Evolutionary conservation across 192 early-diverging fungal species (phyloP), one percentile per base, ranked within the genome.

Genomic region (Coemansia sp.): DNA sequence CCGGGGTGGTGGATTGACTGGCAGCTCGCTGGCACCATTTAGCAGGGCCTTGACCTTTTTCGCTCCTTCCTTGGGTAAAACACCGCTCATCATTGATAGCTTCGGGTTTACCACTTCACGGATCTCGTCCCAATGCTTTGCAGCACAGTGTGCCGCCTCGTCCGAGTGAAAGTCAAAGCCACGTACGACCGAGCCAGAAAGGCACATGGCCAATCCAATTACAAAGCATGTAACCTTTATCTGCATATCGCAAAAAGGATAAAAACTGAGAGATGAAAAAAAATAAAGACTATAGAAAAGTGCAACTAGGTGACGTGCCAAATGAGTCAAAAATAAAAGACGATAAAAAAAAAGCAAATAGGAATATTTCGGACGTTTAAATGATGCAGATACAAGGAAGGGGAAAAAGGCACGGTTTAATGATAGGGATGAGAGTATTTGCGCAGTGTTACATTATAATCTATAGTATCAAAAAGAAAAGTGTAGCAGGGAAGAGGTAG

Each of bases 111-210:
- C 72, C 16, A 74, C 52, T 0, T 13, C 57, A 21, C 68, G 62
- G 46, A 79, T 79, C 50, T 79, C 77, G 39, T 39, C 47, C 77
- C 77, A 79, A 58, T 79, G 72, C 44, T 68, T 66, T 1, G 23
- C 49, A 16, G 77, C 72, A 26, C 77, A 79, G 10, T 70, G 32
- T 10, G 69, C 68, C 0, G 77, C 70, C 50, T 74, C 59, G 46
- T 70, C 68, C 30, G 77, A 74, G 28, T 79, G 68, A 44, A 79
- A 79, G 63, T 79, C 72, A 43, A 78, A 55, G 3, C 30, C 77
- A 2, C 33, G 10, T 3, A 28, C 76, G 2, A 58, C 37, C 0
- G 62, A 42, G 38, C 52, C 30, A 4, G 53, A 57, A 16, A 57
- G 53, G 14, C 53, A 57, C 0, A 50, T 6, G 4, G 47, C 47